Evolutionary conservation across 1,139 yeast species (phyloP), one percentile per base, ranked within the genome.

Genomic region (Nadsonia starkeyi-henricii): DNA sequence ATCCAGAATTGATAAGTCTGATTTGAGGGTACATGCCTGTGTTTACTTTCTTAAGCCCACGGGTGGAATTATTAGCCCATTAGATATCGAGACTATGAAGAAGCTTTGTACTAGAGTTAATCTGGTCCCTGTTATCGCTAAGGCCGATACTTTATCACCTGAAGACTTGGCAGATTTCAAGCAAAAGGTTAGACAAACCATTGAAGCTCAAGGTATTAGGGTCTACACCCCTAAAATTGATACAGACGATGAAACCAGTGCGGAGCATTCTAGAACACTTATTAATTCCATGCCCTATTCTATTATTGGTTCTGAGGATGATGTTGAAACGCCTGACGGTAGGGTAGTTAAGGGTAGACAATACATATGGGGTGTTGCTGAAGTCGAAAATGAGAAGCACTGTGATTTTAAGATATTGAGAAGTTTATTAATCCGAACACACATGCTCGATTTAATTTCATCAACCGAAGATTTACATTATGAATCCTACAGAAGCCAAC

Each of bases 281-380:
- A 83, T 85, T 58, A 95, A 85, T 62, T 74, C 88, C 42, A 85
- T 89, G 93, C 98, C 98, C 42, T 91, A 85, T 68, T 88, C 96
- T 8, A 74, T 91, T 26, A 80, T 91, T 66, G 96, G 96, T 1
- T 82, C 95, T 12, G 96, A 86, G 64, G 81, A 81, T 54, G 95
- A 85, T 60, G 81, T 79, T 53, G 89, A 85, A 61, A 73, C 81
- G 47, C 73, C 79, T 21, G 79, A 82, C 45, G 96, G 96, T 41
- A 74, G 77, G 55, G 71, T 76, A 54, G 89, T 86, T 46, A 77
- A 84, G 55, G 98, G 96, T 45, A 81, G 99, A 68, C 85, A 85
- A 65, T 91, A 91, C 63, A 89, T 95, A 54, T 91, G 98, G 98
- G 98, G 98, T 44, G 73, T 85, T 49, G 97, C 91, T 47, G 97